Percentiles rank a stretch among this genome's conserved stretches.
phyloP scores from a whole-genome alignment of 169 alveolate species.

The Plasmodium billcollinsi region DNA sequence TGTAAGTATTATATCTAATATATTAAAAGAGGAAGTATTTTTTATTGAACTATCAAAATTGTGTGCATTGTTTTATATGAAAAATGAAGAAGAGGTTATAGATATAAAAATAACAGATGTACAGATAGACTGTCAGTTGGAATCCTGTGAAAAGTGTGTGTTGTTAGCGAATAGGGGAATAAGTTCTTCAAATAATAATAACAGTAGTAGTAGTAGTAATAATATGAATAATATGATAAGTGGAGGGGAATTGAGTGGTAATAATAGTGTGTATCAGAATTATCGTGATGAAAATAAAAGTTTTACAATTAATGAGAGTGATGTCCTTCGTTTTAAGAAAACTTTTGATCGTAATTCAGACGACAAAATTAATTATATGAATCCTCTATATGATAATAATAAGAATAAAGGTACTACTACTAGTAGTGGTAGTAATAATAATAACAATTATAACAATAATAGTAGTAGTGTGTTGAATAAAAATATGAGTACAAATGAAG shows the following conservation, averaged over 20 bases:
- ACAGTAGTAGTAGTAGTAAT: neutral
- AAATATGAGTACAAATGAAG: constrained; percentile 50
- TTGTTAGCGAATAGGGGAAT: constrained; percentile 83
- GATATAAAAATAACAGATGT: constrained; percentile 87
- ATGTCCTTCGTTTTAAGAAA: neutral
- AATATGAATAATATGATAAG: neutral
- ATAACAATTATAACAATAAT: neutral
- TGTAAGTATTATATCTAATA: constrained; percentile 86
- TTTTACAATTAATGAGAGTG: neutral
- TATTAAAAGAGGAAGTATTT: constrained; percentile 87
- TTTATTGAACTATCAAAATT: constrained; percentile 87
- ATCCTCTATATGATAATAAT: constrained; percentile 6
- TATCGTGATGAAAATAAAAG: neutral
- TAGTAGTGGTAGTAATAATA: neutral
- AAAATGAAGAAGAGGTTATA: constrained; percentile 88
- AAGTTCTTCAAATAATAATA: neutral
- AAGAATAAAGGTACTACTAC: neutral
- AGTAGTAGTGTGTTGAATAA: neutral
- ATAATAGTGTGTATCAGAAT: constrained; percentile 18
- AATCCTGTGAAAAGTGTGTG: constrained; percentile 79
- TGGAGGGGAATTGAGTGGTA: constrained; percentile 31
- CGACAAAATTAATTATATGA: constrained; percentile 7
- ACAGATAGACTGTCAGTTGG: constrained; percentile 88
- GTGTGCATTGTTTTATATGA: constrained; percentile 83
- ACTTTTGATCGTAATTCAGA: constrained; percentile 2